Percentiles rank a stretch among this genome's conserved stretches.
Evolutionary conservation across 23 red algal genomes (phyloP).

Genomic region (Cyanidium caldarium): DNA sequence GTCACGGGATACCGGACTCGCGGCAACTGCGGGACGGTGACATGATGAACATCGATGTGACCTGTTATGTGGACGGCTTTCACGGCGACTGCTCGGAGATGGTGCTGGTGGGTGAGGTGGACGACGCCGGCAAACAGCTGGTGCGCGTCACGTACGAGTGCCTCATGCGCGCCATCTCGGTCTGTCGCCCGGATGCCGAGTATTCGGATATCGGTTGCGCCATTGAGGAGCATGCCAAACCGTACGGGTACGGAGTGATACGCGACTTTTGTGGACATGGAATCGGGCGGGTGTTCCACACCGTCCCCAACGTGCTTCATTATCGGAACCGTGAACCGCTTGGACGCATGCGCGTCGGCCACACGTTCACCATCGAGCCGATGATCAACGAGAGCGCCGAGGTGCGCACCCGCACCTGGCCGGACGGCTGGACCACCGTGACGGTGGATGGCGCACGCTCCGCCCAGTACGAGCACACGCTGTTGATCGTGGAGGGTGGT

Average conservation of each 20-base stretch:
- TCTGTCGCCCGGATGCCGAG: constrained; percentile 55
- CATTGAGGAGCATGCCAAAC: constrained; percentile 62
- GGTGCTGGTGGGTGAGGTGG: constrained; percentile 64
- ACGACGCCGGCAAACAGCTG: constrained; percentile 42
- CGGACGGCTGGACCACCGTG: constrained; percentile 81
- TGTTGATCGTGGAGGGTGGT: constrained; percentile 50
- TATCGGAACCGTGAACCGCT: constrained; percentile 52
- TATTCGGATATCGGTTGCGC: constrained; percentile 66
- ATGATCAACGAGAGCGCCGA: constrained; percentile 85
- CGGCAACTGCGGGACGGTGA: constrained; percentile 61
- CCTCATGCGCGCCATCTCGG: constrained; percentile 46
- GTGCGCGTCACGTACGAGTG: constrained; percentile 66
- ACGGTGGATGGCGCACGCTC: constrained; percentile 63
- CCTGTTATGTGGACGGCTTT: constrained; percentile 65
- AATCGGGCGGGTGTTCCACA: constrained; percentile 85
- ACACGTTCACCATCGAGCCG: constrained; percentile 97
- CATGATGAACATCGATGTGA: constrained; percentile 97
- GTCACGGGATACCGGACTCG: constrained; percentile 86
- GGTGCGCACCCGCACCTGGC: constrained; percentile 47
- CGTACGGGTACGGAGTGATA: constrained; percentile 35
- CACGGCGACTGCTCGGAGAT: constrained; percentile 96
- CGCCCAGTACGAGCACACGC: constrained; percentile 91
- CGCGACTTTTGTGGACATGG: constrained; percentile 96
- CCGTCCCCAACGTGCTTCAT: constrained; percentile 76
- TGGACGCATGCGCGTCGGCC: constrained; percentile 49